Conservation (phyloP, 345 rosid genomes). For the Erodium maritimum region DNA sequence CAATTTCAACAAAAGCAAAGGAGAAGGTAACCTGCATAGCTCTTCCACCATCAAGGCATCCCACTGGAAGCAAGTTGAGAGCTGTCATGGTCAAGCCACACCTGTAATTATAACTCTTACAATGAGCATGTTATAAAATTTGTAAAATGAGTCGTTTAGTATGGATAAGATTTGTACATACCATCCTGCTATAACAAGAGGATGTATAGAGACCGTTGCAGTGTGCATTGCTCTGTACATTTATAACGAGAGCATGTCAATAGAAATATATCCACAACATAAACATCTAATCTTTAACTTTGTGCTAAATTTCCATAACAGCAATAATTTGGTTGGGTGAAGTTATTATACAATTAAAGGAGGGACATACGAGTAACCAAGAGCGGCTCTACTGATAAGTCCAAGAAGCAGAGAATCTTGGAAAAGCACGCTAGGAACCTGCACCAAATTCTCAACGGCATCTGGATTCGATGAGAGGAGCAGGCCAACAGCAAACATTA, state of each 20-base stretch:
- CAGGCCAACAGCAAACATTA: slow-evolving; percentile 81
- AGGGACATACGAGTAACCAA: slow-evolving; percentile 73
- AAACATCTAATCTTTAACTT: neutral
- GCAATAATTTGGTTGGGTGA: neutral
- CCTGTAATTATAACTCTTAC: slow-evolving; percentile 29
- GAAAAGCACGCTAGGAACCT: slow-evolving; percentile 82
- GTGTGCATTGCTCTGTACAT: slow-evolving; percentile 77
- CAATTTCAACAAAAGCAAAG: neutral
- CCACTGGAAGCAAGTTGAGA: slow-evolving; percentile 91
- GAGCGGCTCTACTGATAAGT: slow-evolving; percentile 80
- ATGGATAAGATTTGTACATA: slow-evolving; percentile 18
- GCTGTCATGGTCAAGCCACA: slow-evolving; percentile 93
- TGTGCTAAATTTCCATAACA: neutral
- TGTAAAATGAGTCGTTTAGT: slow-evolving; percentile 4
- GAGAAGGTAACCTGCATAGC: slow-evolving; percentile 61
- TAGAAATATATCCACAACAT: neutral
- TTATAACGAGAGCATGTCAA: slow-evolving; percentile 8
- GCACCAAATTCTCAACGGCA: slow-evolving; percentile 69
- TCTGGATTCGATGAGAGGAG: slow-evolving; percentile 66
- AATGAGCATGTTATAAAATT: slow-evolving; percentile 11
- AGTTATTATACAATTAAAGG: neutral
- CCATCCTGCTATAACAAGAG: slow-evolving; percentile 95
- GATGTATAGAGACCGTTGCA: slow-evolving; percentile 76
- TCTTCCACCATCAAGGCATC: slow-evolving; percentile 96
- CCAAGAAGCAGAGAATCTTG: slow-evolving; percentile 97